Percentiles rank a stretch among this genome's conserved stretches.
Evolutionary conservation across 129 eudicot genomes (phyloP).

Genomic region (Glebionis coronaria): DNA sequence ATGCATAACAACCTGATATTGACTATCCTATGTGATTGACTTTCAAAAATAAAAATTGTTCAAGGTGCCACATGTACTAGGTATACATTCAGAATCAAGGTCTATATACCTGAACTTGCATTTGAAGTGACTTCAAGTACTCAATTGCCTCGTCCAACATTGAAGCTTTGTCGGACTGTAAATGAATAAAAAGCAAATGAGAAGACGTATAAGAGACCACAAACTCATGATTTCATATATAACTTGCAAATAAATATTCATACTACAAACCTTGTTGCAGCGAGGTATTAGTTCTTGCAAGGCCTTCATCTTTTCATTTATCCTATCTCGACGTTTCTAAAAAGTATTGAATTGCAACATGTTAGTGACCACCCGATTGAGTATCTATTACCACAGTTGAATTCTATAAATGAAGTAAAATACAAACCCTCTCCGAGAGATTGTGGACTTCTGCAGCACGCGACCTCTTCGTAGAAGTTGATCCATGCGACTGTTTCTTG

Average conservation of each 20-base stretch:
- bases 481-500: conserved; percentile 56
- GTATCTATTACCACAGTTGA: background rate
- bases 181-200: background rate
- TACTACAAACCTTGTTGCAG: conserved; percentile 60
- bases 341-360: background rate
- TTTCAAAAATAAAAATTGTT: too few relatives aligned
- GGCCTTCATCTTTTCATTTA: conserved; percentile 78
- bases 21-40: too few relatives aligned
- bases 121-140: conserved; percentile 75
- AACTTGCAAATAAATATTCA: background rate
- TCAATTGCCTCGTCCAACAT: conserved; percentile 84
- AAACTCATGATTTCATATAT: conserved; percentile 2
- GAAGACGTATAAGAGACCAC: background rate
- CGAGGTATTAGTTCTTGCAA: conserved; percentile 87
- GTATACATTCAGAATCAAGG: background rate
- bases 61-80: too few relatives aligned
- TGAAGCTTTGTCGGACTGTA: conserved; percentile 90
- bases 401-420: background rate
- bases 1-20: too few relatives aligned
- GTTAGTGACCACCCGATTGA: background rate
- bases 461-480: conserved; percentile 66
- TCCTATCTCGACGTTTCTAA: conserved; percentile 89
- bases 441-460: conserved; percentile 94
- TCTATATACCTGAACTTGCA: conserved; percentile 69
- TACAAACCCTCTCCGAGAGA: conserved; percentile 79